Conservation (phyloP, 2,329 filamentous ascomycete species). For the Tolypocladium ovalisporum region DNA sequence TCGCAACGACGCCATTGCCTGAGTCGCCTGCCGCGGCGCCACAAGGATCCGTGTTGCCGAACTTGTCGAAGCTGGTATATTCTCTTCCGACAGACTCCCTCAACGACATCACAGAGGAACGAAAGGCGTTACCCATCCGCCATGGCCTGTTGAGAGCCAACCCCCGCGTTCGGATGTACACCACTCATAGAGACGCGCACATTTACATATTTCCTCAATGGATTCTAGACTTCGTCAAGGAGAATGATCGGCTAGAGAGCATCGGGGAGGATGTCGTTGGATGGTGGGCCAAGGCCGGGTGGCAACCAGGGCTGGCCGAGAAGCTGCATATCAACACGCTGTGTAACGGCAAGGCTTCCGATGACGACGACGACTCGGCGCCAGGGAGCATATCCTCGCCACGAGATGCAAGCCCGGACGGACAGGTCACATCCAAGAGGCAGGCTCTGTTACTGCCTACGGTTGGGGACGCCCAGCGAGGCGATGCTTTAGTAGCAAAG, state of each 20-base stretch:
- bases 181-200: constrained; percentile 79
- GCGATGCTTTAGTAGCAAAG: background rate
- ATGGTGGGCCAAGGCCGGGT: constrained; percentile 91
- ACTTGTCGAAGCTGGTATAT: constrained; percentile 70
- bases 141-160: constrained; percentile 67
- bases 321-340: constrained; percentile 66
- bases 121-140: constrained; percentile 62
- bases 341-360: constrained; percentile 27
- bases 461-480: background rate
- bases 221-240: constrained; percentile 73
- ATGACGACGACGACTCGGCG: constrained; percentile 25
- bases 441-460: background rate
- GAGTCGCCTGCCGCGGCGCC: constrained; percentile 31
- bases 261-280: constrained; percentile 86
- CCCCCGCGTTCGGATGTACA: constrained; percentile 68
- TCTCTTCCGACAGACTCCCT: constrained; percentile 82
- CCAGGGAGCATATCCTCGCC: constrained; percentile 17
- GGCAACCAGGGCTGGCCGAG: constrained; percentile 70
- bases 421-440: constrained; percentile 3
- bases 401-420: constrained; percentile 10
- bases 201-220: constrained; percentile 91
- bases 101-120: constrained; percentile 70
- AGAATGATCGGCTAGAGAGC: constrained; percentile 74
- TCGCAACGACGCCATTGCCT: constrained; percentile 63
- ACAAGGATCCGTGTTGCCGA: constrained; percentile 52